A percentile compares a stretch with the other conserved stretches of the same genome.
These are phyloP conservation scores for Porogramme epimiltina DNA, from an alignment of 1,284 basidiomycete species.

Conservation along the genomic window DNA sequence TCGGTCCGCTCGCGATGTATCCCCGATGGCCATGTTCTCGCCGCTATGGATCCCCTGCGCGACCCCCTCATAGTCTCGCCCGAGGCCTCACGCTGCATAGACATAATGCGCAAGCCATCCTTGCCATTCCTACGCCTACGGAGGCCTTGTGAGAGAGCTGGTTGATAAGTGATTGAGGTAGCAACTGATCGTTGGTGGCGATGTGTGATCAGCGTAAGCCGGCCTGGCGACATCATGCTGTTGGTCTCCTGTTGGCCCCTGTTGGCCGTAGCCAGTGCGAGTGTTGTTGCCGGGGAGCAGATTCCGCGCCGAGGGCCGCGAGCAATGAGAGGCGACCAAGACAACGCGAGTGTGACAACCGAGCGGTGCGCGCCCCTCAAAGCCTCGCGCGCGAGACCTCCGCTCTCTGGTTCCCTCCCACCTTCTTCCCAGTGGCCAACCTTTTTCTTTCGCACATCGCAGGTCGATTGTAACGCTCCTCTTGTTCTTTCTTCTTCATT, in stretches of 20 bases:
- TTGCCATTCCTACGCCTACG: not conserved
- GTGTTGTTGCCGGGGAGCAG: slow-evolving; percentile 4
- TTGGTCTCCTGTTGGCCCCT: slow-evolving; percentile 1
- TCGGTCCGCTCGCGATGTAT: no score
- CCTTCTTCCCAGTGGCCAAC: slow-evolving; percentile 20
- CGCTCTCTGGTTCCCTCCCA: slow-evolving; percentile 19
- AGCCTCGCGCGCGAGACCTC: not conserved
- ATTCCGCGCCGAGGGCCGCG: slow-evolving; percentile 1
- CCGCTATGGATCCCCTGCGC: not conserved
- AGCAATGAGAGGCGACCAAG: slow-evolving; percentile 16
- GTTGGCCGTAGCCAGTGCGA: slow-evolving; percentile 5
- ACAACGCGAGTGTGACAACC: slow-evolving; percentile 14
- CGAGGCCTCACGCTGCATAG: not conserved
- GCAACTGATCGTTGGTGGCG: slow-evolving; percentile 19
- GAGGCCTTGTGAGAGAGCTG: not conserved
- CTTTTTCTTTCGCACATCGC: slow-evolving; percentile 25
- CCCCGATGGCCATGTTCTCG: not conserved
- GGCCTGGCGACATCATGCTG: slow-evolving; percentile 16
- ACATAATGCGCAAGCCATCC: no score
- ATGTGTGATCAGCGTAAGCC: slow-evolving; percentile 20
- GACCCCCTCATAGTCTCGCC: not conserved
- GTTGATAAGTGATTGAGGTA: slow-evolving; percentile 14
- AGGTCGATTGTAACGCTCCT: slow-evolving; percentile 30
- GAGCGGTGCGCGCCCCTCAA: slow-evolving; percentile 15
- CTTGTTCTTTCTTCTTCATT: slow-evolving; percentile 12